phyloP scores from a whole-genome alignment of 2,329 filamentous ascomycete species.

The Fonsecaea pedrosoi region DNA sequence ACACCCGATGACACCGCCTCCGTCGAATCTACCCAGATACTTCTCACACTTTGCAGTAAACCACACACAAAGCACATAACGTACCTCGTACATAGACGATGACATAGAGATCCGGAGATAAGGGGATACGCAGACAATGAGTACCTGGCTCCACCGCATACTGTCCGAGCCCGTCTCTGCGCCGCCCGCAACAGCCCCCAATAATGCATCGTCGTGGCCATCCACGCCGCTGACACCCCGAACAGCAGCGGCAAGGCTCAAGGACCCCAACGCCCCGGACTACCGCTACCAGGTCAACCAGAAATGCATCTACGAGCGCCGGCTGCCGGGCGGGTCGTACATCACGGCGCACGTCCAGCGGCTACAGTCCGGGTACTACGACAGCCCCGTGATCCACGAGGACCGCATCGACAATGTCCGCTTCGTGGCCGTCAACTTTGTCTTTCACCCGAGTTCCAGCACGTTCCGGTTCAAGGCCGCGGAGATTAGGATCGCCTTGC shows the following conservation, averaged over 20 bases:
- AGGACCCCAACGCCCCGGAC: constrained; percentile 49
- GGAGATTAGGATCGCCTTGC: constrained; percentile 51
- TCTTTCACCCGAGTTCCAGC: constrained; percentile 56
- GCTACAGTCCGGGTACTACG: constrained; percentile 58
- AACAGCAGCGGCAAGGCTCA: constrained; percentile 12
- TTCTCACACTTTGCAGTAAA: too few relatives aligned
- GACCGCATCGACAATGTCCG: constrained; percentile 52
- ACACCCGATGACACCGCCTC: neutral
- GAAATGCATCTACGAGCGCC: constrained; percentile 58
- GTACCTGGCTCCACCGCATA: constrained; percentile 14
- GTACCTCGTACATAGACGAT: too few relatives aligned
- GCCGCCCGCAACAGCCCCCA: constrained; percentile 15
- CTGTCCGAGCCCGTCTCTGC: constrained; percentile 22
- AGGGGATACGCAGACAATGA: constrained; percentile 5
- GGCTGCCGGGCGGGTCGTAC: constrained; percentile 56
- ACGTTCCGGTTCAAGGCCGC: constrained; percentile 58
- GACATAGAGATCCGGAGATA: too few relatives aligned
- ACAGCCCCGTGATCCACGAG: constrained; percentile 52
- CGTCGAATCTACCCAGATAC: neutral
- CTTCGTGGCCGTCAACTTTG: constrained; percentile 58
- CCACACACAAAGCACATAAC: too few relatives aligned
- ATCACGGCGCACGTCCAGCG: constrained; percentile 59
- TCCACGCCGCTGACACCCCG: constrained; percentile 16
- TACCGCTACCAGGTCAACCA: constrained; percentile 48
- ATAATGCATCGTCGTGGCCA: constrained; percentile 17